These are phyloP conservation scores for Cardamine occulta DNA, from an alignment of 345 rosid species.

Conservation along the genomic window DNA sequence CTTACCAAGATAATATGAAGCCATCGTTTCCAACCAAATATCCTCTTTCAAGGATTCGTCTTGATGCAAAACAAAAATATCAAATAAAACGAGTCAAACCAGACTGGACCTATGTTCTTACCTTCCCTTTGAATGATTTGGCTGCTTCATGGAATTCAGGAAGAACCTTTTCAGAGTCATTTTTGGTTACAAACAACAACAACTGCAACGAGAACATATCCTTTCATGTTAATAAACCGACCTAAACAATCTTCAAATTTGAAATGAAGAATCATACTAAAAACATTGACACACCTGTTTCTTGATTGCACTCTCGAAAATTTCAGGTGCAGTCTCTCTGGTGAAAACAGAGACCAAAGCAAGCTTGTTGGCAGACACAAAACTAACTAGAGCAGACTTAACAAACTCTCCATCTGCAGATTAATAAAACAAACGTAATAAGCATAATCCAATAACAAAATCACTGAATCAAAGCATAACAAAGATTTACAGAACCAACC, in stretches of 20 bases:
- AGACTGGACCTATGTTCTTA: constrained; percentile 37
- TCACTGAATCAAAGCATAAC: not conserved
- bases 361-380: constrained; percentile 83
- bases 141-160: constrained; percentile 79
- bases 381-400: constrained; percentile 67
- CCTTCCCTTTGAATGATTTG: constrained; percentile 91
- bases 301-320: constrained; percentile 89
- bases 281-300: constrained; percentile 64
- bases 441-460: constrained; percentile 28
- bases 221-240: constrained; percentile 6
- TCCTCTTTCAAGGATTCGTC: not conserved
- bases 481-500: constrained; percentile 57
- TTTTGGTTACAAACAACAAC: constrained; percentile 69
- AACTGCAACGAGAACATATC: constrained; percentile 54
- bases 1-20: not conserved
- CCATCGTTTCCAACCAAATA: not conserved
- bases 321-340: constrained; percentile 71
- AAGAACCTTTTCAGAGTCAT: constrained; percentile 70
- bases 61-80: constrained; percentile 3
- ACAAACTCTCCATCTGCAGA: constrained; percentile 83
- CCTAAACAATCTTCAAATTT: constrained; percentile 3
- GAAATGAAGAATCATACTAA: constrained; percentile 2
- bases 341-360: constrained; percentile 83
- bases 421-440: constrained; percentile 24
- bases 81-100: not conserved